Percentiles rank a stretch among this genome's conserved stretches.
phyloP scores from a whole-genome alignment of 305 asterid genomes.

The Fraxinus sp. region DNA sequence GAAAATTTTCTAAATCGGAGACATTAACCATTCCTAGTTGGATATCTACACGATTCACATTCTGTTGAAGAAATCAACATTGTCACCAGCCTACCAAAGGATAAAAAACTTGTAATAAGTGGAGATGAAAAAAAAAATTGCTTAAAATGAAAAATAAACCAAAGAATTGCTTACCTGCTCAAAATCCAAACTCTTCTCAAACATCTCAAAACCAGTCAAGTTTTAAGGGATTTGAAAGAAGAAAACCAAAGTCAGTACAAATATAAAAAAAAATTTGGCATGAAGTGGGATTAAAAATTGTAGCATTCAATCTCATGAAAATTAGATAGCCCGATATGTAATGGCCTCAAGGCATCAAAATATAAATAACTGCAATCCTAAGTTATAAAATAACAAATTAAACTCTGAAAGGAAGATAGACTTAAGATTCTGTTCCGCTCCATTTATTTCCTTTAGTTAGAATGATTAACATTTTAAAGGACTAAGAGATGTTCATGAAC shows the following conservation, averaged over 20 bases:
- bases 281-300: background rate
- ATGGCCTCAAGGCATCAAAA: background rate
- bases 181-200: background rate
- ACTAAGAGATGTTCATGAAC: background rate
- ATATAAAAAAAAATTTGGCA: background rate
- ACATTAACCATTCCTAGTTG: background rate
- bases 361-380: background rate
- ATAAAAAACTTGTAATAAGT: background rate
- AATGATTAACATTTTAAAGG: background rate
- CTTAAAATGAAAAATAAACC: background rate
- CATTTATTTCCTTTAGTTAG: background rate
- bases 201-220: background rate
- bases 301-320: background rate
- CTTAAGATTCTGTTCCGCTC: background rate
- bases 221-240: background rate
- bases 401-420: background rate
- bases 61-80: background rate
- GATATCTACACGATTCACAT: background rate
- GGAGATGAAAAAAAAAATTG: background rate
- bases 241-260: background rate
- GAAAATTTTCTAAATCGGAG: background rate
- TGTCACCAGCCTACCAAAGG: background rate
- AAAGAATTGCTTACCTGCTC: background rate
- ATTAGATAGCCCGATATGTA: background rate
- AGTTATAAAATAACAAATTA: background rate